Conservation (phyloP, 2,329 filamentous ascomycete genomes). For the Fusarium oxysporum region DNA sequence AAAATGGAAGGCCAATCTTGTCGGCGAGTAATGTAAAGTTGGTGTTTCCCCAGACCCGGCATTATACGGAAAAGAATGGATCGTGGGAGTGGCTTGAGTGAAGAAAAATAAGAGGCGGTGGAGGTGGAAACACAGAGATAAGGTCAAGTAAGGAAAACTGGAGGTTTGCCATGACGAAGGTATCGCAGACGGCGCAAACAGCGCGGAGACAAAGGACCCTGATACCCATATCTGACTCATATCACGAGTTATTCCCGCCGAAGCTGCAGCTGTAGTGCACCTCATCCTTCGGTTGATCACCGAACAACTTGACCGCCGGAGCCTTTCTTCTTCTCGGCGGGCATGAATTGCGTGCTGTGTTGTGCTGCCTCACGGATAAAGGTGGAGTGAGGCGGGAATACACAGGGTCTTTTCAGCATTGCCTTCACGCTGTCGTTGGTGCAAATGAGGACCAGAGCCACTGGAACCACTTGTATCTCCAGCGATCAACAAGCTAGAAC, state of each 20-base stretch:
- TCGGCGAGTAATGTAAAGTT: constrained; percentile 19
- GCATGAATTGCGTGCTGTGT: constrained; percentile 11
- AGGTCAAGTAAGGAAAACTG: neutral
- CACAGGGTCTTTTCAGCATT: constrained; percentile 21
- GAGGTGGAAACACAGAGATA: neutral
- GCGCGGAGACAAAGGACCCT: constrained; percentile 12
- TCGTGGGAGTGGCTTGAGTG: constrained; percentile 19
- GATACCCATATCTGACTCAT: constrained; percentile 28
- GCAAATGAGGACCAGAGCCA: constrained; percentile 6
- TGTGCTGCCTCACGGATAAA: constrained; percentile 21
- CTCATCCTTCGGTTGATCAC: constrained; percentile 20
- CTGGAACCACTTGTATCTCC: constrained; percentile 16
- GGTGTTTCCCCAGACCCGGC: constrained; percentile 35
- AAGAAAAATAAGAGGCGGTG: neutral
- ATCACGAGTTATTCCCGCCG: constrained; percentile 8
- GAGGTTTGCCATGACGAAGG: constrained; percentile 12
- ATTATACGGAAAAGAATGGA: constrained; percentile 27
- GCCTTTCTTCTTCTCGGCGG: neutral
- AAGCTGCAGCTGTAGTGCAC: constrained; percentile 6
- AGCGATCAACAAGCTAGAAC: constrained; percentile 22
- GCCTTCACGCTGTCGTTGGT: constrained; percentile 11
- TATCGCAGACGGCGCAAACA: constrained; percentile 23
- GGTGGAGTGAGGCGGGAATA: constrained; percentile 35
- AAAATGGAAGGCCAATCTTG: constrained; percentile 12
- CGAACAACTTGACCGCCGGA: constrained; percentile 30